phyloP scores from a whole-genome alignment of 192 early-diverging fungal genomes.

The Coemansia sp. region DNA sequence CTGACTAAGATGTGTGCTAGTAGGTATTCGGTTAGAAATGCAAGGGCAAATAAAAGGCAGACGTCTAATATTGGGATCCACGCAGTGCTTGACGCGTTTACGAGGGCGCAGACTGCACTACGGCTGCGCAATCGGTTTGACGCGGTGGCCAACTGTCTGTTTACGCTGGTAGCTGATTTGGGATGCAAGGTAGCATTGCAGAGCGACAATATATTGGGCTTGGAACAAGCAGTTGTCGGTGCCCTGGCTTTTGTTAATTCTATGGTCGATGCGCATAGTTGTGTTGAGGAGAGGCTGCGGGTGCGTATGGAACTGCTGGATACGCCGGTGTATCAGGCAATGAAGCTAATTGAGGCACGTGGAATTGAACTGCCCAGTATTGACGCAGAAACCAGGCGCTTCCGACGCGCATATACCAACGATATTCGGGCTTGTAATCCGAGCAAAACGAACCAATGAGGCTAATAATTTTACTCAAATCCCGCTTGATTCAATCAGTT shows the following conservation, averaged over 20 bases:
- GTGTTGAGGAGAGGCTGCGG: constrained; percentile 18
- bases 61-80: constrained; percentile 28
- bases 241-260: constrained; percentile 36
- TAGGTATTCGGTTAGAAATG: constrained; percentile 33
- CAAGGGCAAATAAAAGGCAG: constrained; percentile 23
- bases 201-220: too few relatives aligned
- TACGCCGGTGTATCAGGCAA: constrained; percentile 34
- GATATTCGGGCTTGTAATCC: constrained; percentile 20
- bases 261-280: constrained; percentile 23
- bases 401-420: constrained; percentile 23
- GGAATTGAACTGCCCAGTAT: constrained; percentile 14
- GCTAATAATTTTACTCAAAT: too few relatives aligned
- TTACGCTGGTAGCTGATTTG: constrained; percentile 12
- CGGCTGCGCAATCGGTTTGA: constrained; percentile 41
- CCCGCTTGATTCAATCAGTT: too few relatives aligned
- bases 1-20: constrained; percentile 38
- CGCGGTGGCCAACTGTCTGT: constrained; percentile 32
- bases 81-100: constrained; percentile 28
- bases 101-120: constrained; percentile 27
- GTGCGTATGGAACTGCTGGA: constrained; percentile 40
- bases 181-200: neutral
- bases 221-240: constrained; percentile 1
- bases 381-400: constrained; percentile 19
- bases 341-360: constrained; percentile 38
- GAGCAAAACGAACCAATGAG: too few relatives aligned